Base-by-base conservation (phyloP, 169 alveolate genomes). In the Cryptosporidium parvum region DNA sequence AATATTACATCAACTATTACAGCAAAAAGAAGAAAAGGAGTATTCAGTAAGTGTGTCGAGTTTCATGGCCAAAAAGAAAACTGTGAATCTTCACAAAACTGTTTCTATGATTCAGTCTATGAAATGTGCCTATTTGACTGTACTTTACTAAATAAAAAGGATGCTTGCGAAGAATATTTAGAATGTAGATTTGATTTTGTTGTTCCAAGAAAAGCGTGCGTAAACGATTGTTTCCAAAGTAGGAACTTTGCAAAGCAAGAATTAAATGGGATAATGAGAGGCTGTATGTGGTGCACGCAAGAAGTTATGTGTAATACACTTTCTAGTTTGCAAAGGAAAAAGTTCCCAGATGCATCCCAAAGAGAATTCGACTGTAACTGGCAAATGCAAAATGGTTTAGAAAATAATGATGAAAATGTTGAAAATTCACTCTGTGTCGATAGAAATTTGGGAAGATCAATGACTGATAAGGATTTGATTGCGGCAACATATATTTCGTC, bases 251-350 rank as follows among this genome's bases (percentile, higher is more conserved):
- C 52, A 39, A 59, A 80, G 23, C 89, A 80, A 65, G 89, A 80
- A 42, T 18, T 80, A 33, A 65, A 80, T 62, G 89, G 89, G 3
- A 39, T 62, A n/a, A 80, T 80, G 73, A 80, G 89, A 44, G 89
- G 89, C 10, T 80, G 89, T 80, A 65, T 80, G 89, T 80, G 89
- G 89, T 80, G 89, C 44, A 61, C 69, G 2, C 89, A 80, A 26
- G 89, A 80, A 65, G 44, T 59, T 31, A 80, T 65, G 80, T 80
- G 89, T 65, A 62, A 62, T 23, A 39, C 89, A 4, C 59, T 80
- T 21, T 37, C 72, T 0, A 80, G 42, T 18, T n/a, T 80, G 44
- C 89, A 80, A 80, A 59, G 10, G 37, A 53, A 80, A 62, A 80
- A 80, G 53, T 80, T 26, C 37, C 89, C 89, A 14, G 89, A 80